Base-by-base conservation (phyloP, 2,329 filamentous ascomycete species). In the Microcyclosporella mali region DNA sequence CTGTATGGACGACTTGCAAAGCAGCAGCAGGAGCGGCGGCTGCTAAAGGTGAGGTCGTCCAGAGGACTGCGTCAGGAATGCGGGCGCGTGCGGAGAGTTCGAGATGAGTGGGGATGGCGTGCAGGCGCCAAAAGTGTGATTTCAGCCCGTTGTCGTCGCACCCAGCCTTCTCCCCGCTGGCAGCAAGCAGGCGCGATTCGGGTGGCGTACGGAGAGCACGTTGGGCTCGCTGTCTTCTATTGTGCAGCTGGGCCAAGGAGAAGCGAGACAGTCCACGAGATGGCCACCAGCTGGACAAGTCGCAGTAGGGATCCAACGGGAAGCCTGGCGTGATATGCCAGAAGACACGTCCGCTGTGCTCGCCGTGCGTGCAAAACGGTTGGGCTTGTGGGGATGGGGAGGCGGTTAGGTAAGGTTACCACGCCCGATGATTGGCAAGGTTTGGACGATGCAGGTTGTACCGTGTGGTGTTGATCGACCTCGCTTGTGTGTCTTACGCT, bases 341-440 rank as follows among this genome's bases (percentile, higher is more conserved):
- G 30, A 40, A 32, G 9, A 9, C 21, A 25, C 21, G 21, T 25
- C 21, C 21, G 21, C 21, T 25, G 21, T 25, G 21, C 9, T 9
- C 21, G 21, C 21, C 9, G 21, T 25, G 34, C 27, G 25, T 15
- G 31, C 15, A 38, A 41, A 45, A 46, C 41, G 47, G 43, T 30
- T 48, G 49, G 49, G 43, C 39, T 15, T 46, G 48, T 51, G 48
- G 48, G 40, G 47, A 52, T 15, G 34, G 16, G 42, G 28, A 46
- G 21, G 21, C 21, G 21, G 21, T 25, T 25, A 25, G 43, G 38
- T 45, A 39, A 46, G 45, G 43, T 42, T 48, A 41, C 33, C 21
- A 42, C 33, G 41, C 40, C 37, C 43, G 43, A 43, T 49, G 49
- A 49, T 51, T 51, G 49, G 49, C 49, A 45, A 51, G 45, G 45